These are phyloP conservation scores for Phytopythium vexans DNA, from an alignment of 352 stramenopile genomes.

Conservation along the genomic window DNA sequence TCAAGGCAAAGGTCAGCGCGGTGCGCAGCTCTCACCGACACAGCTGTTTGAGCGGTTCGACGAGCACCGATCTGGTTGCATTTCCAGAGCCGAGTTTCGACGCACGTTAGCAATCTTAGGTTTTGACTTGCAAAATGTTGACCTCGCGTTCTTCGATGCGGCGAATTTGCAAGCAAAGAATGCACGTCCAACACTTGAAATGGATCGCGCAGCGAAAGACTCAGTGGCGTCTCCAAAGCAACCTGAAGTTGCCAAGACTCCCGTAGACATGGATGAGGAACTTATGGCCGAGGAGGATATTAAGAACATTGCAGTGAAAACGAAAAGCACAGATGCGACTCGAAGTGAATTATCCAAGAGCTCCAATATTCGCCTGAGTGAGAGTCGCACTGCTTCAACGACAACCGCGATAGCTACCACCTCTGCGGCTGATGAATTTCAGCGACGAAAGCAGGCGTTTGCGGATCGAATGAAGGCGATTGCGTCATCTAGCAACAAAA, in stretches of 20 bases:
- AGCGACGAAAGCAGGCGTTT: slow-evolving; percentile 68
- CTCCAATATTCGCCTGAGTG: too few relatives aligned
- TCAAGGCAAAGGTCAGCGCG: slow-evolving; percentile 14
- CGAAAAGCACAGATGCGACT: too few relatives aligned
- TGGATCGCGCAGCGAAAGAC: not conserved
- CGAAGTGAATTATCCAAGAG: too few relatives aligned
- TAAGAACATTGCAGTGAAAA: too few relatives aligned
- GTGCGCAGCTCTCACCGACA: slow-evolving; percentile 12
- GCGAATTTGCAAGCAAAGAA: not conserved
- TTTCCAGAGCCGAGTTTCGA: slow-evolving; percentile 68
- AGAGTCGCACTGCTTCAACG: too few relatives aligned
- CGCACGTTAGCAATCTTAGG: slow-evolving; percentile 52
- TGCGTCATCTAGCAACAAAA: slow-evolving; percentile 57
- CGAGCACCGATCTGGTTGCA: slow-evolving; percentile 26
- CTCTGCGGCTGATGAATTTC: slow-evolving; percentile 49
- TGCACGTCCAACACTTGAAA: not conserved
- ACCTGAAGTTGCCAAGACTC: too few relatives aligned
- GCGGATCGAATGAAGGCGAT: slow-evolving; percentile 75
- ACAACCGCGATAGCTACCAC: not conserved
- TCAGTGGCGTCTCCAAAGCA: not conserved
- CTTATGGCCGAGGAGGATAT: too few relatives aligned
- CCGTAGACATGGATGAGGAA: too few relatives aligned
- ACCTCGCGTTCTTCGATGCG: slow-evolving; percentile 24
- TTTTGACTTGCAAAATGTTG: slow-evolving; percentile 67
- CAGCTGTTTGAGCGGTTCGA: slow-evolving; percentile 64